Percentiles rank a stretch among this genome's conserved stretches.
These are phyloP conservation scores for Thoreauomyces humboldtii DNA, from an alignment of 192 early-diverging fungal species.

Conservation along the genomic window DNA sequence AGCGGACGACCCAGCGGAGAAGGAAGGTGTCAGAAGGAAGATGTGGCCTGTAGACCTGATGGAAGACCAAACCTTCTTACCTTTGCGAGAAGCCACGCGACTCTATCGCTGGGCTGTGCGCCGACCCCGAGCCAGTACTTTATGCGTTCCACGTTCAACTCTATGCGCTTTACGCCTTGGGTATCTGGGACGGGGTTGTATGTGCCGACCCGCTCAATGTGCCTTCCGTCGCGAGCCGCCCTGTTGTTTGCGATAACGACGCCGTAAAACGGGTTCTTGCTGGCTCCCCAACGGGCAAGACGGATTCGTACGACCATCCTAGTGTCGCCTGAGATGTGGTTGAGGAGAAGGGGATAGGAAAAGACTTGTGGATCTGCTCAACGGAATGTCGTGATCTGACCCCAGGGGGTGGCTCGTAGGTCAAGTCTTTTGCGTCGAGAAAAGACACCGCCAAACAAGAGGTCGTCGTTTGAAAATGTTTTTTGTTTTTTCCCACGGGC, in stretches of 20 bases:
- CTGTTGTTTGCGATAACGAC: constrained; percentile 87
- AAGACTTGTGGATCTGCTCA: too few species aligned
- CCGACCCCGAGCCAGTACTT: constrained; percentile 98
- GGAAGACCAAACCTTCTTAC: constrained; percentile 31
- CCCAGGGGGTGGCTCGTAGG: too few species aligned
- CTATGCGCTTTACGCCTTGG: constrained; percentile 77
- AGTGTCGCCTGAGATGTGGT: too few species aligned
- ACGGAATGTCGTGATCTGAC: too few species aligned
- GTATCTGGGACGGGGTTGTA: constrained; percentile 79
- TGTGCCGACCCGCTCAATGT: constrained; percentile 87
- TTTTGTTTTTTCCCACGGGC: too few species aligned
- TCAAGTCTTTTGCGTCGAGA: too few species aligned
- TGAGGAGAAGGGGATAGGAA: too few species aligned
- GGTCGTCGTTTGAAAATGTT: too few species aligned
- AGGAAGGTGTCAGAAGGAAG: not conserved
- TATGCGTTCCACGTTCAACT: constrained; percentile 81
- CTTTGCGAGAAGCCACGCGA: constrained; percentile 84
- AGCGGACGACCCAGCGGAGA: not conserved
- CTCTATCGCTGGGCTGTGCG: constrained; percentile 90
- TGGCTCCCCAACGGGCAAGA: constrained; percentile 85
- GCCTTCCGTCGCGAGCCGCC: constrained; percentile 79
- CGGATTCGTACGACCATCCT: constrained; percentile 58
- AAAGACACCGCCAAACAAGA: too few species aligned
- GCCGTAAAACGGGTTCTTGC: constrained; percentile 89
- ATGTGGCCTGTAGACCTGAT: not conserved